These are phyloP conservation scores for Onygenales sp. DNA, from an alignment of 2,329 filamentous ascomycete species.

Conservation along the genomic window DNA sequence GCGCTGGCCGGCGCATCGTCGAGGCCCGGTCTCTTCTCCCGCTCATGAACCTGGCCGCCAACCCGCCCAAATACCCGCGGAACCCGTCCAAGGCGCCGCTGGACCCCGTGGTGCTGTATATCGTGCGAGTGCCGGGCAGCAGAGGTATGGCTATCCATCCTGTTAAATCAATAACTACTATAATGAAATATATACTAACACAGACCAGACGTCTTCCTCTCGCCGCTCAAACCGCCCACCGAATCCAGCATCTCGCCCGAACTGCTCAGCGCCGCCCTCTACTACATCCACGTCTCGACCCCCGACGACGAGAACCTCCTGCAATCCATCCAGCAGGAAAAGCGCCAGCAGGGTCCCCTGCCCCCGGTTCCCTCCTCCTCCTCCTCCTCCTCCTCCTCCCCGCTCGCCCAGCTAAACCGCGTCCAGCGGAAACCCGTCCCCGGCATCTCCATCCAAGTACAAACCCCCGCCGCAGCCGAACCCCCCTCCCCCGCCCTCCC, in stretches of 20 bases:
- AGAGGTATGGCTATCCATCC: constrained; percentile 50
- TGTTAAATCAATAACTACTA: neutral
- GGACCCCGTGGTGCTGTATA: constrained; percentile 74
- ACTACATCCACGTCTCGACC: constrained; percentile 75
- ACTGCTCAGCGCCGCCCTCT: constrained; percentile 79
- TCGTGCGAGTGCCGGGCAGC: constrained; percentile 84
- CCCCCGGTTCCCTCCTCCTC: constrained; percentile 5
- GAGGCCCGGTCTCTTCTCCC: constrained; percentile 77
- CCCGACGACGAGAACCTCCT: constrained; percentile 45
- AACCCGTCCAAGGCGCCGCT: constrained; percentile 61
- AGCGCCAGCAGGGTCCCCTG: constrained; percentile 11
- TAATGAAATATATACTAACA: neutral
- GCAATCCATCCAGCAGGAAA: constrained; percentile 29
- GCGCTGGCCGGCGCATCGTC: constrained; percentile 24
- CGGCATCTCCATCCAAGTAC: constrained; percentile 7
- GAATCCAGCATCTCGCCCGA: constrained; percentile 76
- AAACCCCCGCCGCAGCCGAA: neutral
- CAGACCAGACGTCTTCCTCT: constrained; percentile 78
- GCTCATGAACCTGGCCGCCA: constrained; percentile 70
- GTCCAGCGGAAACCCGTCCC: constrained; percentile 31
- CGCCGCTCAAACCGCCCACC: constrained; percentile 75
- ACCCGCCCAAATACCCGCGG: constrained; percentile 77
- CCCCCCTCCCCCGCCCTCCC: neutral
- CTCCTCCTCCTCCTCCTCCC: neutral
- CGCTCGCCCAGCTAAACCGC: constrained; percentile 26